Conservation (phyloP, 1,139 yeast species). For the Yamadazyma triangularis region DNA sequence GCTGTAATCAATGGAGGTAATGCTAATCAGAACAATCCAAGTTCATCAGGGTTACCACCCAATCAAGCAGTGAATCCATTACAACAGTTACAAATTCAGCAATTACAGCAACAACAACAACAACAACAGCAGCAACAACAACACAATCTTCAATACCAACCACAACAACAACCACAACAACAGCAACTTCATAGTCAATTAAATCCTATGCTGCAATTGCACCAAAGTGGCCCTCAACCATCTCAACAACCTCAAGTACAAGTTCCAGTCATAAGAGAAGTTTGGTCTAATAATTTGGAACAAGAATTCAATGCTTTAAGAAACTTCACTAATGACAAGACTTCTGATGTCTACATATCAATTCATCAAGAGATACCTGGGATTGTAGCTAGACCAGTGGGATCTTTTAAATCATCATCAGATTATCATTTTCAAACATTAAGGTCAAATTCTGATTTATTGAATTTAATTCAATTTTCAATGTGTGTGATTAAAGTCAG, state of each 20-base stretch:
- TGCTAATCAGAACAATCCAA: constrained; percentile 2
- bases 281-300: constrained; percentile 83
- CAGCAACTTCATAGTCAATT: constrained; percentile 8
- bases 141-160: no score
- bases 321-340: constrained; percentile 58
- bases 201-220: constrained; percentile 9
- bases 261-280: constrained; percentile 54
- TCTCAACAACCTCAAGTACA: constrained; percentile 17
- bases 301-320: constrained; percentile 75
- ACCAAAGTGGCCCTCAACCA: constrained; percentile 8
- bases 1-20: constrained; percentile 33
- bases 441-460: constrained; percentile 83
- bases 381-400: constrained; percentile 92
- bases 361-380: constrained; percentile 95
- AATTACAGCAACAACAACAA: constrained; percentile 12
- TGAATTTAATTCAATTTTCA: constrained; percentile 83
- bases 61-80: constrained; percentile 9
- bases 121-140: constrained; percentile 6
- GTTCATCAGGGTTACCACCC: neutral
- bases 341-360: constrained; percentile 57
- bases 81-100: constrained; percentile 12
- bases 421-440: constrained; percentile 96
- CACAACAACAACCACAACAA: constrained; percentile 8
- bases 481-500: constrained; percentile 72
- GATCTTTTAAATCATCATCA: constrained; percentile 83